phyloP scores from a whole-genome alignment of 371 early-diverging fungal species.

The Syncephalastrum sp. region DNA sequence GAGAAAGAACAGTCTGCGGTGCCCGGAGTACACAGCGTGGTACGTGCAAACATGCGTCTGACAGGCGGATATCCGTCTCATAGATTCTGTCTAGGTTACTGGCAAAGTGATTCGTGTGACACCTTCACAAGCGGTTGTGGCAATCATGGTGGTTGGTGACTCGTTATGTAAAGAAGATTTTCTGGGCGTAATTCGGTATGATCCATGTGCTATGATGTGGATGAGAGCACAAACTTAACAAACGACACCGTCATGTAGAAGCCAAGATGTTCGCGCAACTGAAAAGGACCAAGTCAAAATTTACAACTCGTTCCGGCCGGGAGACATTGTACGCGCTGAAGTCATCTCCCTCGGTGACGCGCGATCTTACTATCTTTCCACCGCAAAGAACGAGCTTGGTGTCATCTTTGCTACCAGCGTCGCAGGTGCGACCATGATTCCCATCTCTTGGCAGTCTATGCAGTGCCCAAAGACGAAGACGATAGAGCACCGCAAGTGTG shows the following conservation, averaged over 20 bases:
- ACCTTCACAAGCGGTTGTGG: slow-evolving; percentile 80
- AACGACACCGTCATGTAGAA: slow-evolving; percentile 29
- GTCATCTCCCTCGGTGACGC: slow-evolving; percentile 93
- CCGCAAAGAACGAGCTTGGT: slow-evolving; percentile 91
- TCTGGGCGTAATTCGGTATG: slow-evolving; percentile 83
- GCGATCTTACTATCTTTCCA: slow-evolving; percentile 86
- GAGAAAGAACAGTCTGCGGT: slow-evolving; percentile 74
- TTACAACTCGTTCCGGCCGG: slow-evolving; percentile 88
- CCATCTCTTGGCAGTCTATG: slow-evolving; percentile 98
- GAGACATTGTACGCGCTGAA: slow-evolving; percentile 89
- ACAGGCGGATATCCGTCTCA: neutral
- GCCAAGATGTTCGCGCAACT: slow-evolving; percentile 91
- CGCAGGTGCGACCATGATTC: slow-evolving; percentile 88
- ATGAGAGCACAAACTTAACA: neutral
- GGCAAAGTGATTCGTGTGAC: slow-evolving; percentile 87
- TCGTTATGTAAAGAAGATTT: slow-evolving; percentile 89
- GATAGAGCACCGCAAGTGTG: slow-evolving; percentile 90
- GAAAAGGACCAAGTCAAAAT: slow-evolving; percentile 95
- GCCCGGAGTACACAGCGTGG: slow-evolving; percentile 82
- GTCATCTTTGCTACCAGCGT: slow-evolving; percentile 92
- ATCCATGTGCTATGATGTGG: neutral
- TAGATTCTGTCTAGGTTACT: slow-evolving; percentile 46
- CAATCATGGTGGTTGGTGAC: slow-evolving; percentile 86
- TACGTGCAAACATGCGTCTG: slow-evolving; percentile 31
- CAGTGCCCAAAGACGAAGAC: slow-evolving; percentile 89